Conservation (phyloP, 2,329 filamentous ascomycete genomes). For the Ceratocystis alfenasii region DNA sequence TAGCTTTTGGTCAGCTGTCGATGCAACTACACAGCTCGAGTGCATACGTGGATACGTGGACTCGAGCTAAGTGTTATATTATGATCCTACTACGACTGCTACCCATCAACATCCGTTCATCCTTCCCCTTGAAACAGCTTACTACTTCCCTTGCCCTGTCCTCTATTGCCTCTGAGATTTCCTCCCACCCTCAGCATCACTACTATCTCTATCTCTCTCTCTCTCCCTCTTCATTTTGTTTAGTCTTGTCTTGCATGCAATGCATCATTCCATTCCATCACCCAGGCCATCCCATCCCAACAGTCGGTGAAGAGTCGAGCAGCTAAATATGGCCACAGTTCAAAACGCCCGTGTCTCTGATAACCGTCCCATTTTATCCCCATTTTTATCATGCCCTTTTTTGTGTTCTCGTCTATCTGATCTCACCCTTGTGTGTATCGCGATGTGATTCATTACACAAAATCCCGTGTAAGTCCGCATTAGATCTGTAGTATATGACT, state of each 20-base stretch:
- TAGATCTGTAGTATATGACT: neutral
- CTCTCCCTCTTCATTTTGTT: neutral
- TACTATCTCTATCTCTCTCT: neutral
- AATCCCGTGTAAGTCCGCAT: neutral
- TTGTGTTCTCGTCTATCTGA: neutral
- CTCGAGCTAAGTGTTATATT: no score
- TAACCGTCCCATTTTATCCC: neutral
- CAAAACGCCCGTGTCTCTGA: neutral
- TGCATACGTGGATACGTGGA: no score
- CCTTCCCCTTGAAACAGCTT: no score
- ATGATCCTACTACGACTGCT: no score
- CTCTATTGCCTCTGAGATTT: neutral
- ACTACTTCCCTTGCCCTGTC: neutral
- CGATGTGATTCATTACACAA: neutral
- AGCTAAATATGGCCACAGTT: neutral
- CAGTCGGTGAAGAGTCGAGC: neutral
- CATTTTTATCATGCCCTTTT: neutral
- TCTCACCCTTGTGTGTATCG: neutral
- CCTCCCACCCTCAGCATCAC: neutral
- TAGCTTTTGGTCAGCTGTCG: no score
- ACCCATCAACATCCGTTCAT: no score
- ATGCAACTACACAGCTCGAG: neutral
- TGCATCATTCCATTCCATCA: neutral
- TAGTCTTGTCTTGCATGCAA: neutral
- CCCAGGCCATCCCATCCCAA: neutral